Evolutionary conservation across 192 early-diverging fungal species (phyloP), one percentile per base, ranked within the genome.

Genomic region (Gamsiella multidivaricata): DNA sequence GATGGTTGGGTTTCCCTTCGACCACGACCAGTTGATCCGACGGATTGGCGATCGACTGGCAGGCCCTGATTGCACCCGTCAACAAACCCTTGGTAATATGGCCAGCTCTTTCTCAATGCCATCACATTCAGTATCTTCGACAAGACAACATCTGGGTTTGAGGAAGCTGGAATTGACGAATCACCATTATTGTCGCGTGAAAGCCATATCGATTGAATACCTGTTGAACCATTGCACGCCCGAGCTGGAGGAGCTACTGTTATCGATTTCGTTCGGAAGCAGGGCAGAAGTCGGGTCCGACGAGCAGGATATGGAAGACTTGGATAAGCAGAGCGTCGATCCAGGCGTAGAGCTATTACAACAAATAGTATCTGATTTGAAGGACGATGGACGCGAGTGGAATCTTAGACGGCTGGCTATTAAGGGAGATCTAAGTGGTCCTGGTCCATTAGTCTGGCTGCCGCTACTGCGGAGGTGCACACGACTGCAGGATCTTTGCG

Each of bases 251-350:
- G 73, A 76, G 26, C 43, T 76, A 5, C 18, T 56, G 20, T 25
- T 76, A 5, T 62, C 65, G 8, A 62, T 76, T n/a, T 76, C 73
- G 18, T 66, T 54, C 33, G 65, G 73, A 0, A 76, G 73, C 46
- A 50, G 33, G 18, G 61, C 69, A 5, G 60, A 71, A 54, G 36
- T 57, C 7, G 42, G 41, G 51, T n/a, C 11, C 36, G 37, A 43
- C 6, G 22, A 26, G 5, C 12, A 28, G 10, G 45, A 6, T 23
- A n/a, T 9, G 28, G 34, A 37, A 41, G 41, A 9, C 33, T 2
- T 46, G 7, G 37, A 39, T n/a, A n/a, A n/a, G n/a, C n/a, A n/a
- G n/a, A n/a, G n/a, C n/a, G n/a, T n/a, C n/a, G n/a, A n/a, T n/a
- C n/a, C n/a, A n/a, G n/a, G n/a, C n/a, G n/a, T n/a, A n/a, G n/a